phyloP scores from a whole-genome alignment of 1,284 basidiomycete genomes.

The Acaromyces ingoldii region DNA sequence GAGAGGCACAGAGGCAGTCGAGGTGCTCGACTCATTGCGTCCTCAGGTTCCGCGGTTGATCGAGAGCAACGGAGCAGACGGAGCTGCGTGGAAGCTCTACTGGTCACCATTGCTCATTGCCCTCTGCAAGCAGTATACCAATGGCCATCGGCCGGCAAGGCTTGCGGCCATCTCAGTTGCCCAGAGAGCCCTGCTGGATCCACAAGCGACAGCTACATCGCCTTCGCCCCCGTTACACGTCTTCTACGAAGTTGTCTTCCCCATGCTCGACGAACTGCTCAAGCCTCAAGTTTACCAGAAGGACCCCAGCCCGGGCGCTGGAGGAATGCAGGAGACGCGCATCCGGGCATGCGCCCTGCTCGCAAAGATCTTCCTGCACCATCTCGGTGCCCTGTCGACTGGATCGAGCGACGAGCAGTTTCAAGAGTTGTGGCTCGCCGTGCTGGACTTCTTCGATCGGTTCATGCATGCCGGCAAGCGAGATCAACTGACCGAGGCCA shows the following conservation, averaged over 20 bases:
- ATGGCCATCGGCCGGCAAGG: conserved; percentile 76
- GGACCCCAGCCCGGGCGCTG: conserved; percentile 60
- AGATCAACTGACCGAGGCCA: conserved; percentile 87
- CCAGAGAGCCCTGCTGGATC: conserved; percentile 79
- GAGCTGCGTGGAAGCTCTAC: conserved; percentile 68
- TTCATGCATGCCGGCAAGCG: conserved; percentile 78
- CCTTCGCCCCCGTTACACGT: conserved; percentile 59
- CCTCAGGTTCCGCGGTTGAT: conserved; percentile 33
- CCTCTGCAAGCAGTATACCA: conserved; percentile 77
- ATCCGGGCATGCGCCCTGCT: conserved; percentile 78
- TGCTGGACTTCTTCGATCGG: conserved; percentile 84
- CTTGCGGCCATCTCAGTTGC: conserved; percentile 77
- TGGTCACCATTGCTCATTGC: conserved; percentile 74
- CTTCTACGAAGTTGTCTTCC: conserved; percentile 86
- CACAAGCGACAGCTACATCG: conserved; percentile 60
- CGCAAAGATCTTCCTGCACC: conserved; percentile 93
- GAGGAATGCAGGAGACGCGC: conserved; percentile 83
- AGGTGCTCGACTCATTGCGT: conserved; percentile 59
- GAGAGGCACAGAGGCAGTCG: conserved; percentile 75
- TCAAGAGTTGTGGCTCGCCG: conserved; percentile 76
- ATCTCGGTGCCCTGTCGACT: conserved; percentile 70
- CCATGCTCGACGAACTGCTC: conserved; percentile 82
- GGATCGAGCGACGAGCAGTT: conserved; percentile 61
- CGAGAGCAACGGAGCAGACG: conserved; percentile 3
- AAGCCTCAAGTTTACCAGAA: conserved; percentile 73